These are phyloP conservation scores for Floccularia luteovirens DNA, from an alignment of 768 basidiomycete genomes.

Conservation along the genomic window DNA sequence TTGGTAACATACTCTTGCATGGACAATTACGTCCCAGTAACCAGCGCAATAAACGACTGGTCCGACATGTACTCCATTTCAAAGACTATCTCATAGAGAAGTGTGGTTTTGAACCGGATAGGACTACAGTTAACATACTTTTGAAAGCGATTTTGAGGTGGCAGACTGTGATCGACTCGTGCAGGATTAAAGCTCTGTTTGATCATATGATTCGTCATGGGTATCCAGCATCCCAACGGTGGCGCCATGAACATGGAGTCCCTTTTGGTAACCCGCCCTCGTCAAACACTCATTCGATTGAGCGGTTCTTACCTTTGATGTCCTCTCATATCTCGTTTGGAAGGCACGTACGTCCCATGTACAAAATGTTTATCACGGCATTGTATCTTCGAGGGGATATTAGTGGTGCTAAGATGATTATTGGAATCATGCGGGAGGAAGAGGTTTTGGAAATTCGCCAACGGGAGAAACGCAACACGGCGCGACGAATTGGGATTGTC, in stretches of 20 bases:
- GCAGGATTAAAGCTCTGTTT: constrained; percentile 47
- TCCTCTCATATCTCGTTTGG: constrained; percentile 41
- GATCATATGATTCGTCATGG: constrained; percentile 55
- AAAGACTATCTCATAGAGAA: constrained; percentile 33
- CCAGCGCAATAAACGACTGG: constrained; percentile 33
- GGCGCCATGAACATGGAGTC: constrained; percentile 19
- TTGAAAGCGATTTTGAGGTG: constrained; percentile 53
- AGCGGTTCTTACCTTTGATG: constrained; percentile 26
- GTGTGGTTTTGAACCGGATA: constrained; percentile 52
- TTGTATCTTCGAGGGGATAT: constrained; percentile 49
- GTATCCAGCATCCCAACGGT: constrained; percentile 36
- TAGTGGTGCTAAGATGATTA: constrained; percentile 40
- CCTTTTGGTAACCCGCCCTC: constrained; percentile 36
- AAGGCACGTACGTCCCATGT: constrained; percentile 59
- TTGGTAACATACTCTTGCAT: constrained; percentile 55
- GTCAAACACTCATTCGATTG: constrained; percentile 1
- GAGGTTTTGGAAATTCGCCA: constrained; percentile 17
- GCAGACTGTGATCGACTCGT: constrained; percentile 31
- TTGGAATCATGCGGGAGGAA: constrained; percentile 48
- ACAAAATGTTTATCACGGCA: constrained; percentile 66
- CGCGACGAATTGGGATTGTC: constrained; percentile 21
- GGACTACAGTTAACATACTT: constrained; percentile 64
- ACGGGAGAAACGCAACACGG: constrained; percentile 22
- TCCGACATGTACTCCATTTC: constrained; percentile 32
- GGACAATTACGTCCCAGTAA: constrained; percentile 23